phyloP scores from a whole-genome alignment of 129 eudicot species.

The Pulicaria dysenterica region DNA sequence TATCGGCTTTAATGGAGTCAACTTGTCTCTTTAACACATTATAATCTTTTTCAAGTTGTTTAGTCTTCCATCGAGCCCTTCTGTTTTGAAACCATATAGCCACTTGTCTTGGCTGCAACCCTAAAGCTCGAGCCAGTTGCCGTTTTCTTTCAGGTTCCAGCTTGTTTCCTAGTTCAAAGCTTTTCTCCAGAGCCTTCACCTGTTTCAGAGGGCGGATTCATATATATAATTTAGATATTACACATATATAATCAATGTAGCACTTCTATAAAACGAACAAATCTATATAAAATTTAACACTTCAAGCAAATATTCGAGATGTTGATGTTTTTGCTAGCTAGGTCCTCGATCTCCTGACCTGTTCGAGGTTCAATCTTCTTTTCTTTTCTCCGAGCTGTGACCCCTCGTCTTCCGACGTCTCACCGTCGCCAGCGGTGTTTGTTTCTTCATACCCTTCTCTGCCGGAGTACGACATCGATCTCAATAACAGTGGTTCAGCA shows the following conservation, averaged over 20 bases:
- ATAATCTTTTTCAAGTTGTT: constrained; percentile 81
- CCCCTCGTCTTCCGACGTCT: constrained; percentile 69
- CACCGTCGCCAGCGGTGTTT: constrained; percentile 46
- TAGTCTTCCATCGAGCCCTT: constrained; percentile 92
- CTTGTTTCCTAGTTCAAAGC: constrained; percentile 77
- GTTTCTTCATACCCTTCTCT: constrained; percentile 61
- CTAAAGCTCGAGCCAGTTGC: constrained; percentile 81
- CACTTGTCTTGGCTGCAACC: constrained; percentile 83
- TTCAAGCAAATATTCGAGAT: too few species aligned
- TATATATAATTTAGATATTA: too few species aligned
- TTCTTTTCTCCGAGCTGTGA: constrained; percentile 82
- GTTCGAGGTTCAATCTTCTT: constrained; percentile 74
- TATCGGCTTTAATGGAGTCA: constrained; percentile 76
- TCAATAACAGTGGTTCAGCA: constrained; percentile 46
- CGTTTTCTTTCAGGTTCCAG: constrained; percentile 80
- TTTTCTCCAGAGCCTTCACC: constrained; percentile 83
- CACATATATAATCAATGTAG: too few species aligned
- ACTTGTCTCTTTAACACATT: constrained; percentile 71
- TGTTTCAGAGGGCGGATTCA: background rate
- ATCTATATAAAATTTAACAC: too few species aligned
- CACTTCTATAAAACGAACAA: too few species aligned
- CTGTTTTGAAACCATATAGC: constrained; percentile 95
- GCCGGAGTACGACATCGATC: constrained; percentile 76
- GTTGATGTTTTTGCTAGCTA: too few species aligned
- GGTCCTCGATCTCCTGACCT: too few species aligned